Conservation (phyloP, 176 grass and related monocot species). For the Oryza glumipatula region DNA sequence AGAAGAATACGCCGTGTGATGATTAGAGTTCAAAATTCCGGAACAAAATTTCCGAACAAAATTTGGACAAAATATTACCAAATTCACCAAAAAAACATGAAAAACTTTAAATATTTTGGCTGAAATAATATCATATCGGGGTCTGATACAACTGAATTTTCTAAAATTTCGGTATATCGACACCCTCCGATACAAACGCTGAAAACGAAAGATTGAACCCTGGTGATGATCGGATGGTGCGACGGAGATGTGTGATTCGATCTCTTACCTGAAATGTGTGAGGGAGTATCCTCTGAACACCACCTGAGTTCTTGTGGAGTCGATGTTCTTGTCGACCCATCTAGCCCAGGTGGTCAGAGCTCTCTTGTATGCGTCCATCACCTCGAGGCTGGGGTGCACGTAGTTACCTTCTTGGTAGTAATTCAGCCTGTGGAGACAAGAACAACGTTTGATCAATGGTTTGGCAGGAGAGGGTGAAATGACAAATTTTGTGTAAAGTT, state of each 20-base stretch:
- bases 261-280: conserved; percentile 74
- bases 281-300: conserved; percentile 87
- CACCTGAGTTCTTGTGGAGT: conserved; percentile 75
- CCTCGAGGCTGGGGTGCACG: conserved; percentile 67
- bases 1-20: too few relatives aligned
- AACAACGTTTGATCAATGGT: not conserved
- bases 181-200: too few relatives aligned
- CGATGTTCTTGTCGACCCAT: conserved; percentile 83
- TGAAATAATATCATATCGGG: too few relatives aligned
- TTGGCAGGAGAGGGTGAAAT: not conserved
- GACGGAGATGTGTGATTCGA: not conserved
- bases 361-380: conserved; percentile 76
- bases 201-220: too few relatives aligned
- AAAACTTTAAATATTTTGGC: too few relatives aligned
- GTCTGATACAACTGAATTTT: too few relatives aligned
- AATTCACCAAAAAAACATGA: too few relatives aligned
- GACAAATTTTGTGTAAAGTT: not conserved
- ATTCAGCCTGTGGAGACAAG: conserved; percentile 54
- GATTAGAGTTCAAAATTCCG: too few relatives aligned
- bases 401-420: conserved; percentile 88
- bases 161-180: too few relatives aligned
- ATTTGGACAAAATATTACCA: too few relatives aligned
- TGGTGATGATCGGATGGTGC: not conserved
- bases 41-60: too few relatives aligned
- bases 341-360: conserved; percentile 77